Base-by-base conservation (phyloP, 108 stramenopile genomes). In the Stephanodiscus minutulus region DNA sequence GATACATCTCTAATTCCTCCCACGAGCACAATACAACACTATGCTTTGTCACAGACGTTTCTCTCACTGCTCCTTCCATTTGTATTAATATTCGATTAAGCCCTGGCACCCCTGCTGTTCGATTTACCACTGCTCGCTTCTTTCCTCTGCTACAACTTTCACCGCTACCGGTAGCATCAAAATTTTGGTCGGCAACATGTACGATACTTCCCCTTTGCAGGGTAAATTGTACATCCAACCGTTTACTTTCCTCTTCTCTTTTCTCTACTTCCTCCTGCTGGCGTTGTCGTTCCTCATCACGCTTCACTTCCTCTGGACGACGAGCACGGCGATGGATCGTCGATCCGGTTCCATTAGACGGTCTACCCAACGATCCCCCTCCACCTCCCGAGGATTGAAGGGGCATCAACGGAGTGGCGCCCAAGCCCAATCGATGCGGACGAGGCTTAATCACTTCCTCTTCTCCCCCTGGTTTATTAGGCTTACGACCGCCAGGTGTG, bases 371-470 rank as follows among this genome's bases (percentile, higher is more conserved):
- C 4, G 44, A 41, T 12, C 60, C 62, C 11, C 44, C 64, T 24
- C 25, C 63, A 27, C 21, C 60, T 33, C 25, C 53, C 11, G 56
- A 39, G 13, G 46, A 61, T 22, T 82, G 68, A 61, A 75, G 81
- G 39, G 83, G 78, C 31, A 64, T 21, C 27, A 56, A 77, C 21
- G 94, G 94, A 29, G 83, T 87, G 15, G 94, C 94, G 10, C 94
- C 94, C 64, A 95, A 58, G 47, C 94, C 94, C 62, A 95, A 81
- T 28, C 94, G 82, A 73, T 88, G 87, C 0, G 91, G 94, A 29
- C 94, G 79, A 0, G 89, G 86, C 72, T 86, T 81, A 17, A 70
- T 41, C 28, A 9, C 28, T 12, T 79, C 46, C 0, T 71, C 28
- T n/a, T 63, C 73, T 9, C 61, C 52, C 35, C 50, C 47, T 0